Evolutionary conservation across 371 early-diverging fungal species (phyloP), one percentile per base, ranked within the genome.

Genomic region (Racocetra persica): DNA sequence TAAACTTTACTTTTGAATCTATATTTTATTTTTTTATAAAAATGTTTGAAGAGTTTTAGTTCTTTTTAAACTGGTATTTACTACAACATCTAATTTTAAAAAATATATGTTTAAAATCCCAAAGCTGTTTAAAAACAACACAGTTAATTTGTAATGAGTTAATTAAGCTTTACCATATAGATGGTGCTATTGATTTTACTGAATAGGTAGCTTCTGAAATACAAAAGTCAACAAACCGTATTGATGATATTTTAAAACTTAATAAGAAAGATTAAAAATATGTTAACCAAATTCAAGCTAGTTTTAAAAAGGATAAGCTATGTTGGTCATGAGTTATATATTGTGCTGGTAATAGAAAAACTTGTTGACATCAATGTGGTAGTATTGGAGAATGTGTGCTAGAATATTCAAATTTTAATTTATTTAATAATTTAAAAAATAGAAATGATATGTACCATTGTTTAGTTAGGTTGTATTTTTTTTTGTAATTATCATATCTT

Each of bases 281-380:
- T 28, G 18, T 75, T 18, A 41, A 75, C 24, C 22, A 57, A 28
- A 75, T 75, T 73, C 14, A 60, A 59, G 41, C 32, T 32, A 24
- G 51, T 4, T 8, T 65, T 18, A 38, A 65, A 65, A 65, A 65
- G 24, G 22, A 65, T 26, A 24, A 65, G 32, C 32, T 69, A 36
- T 41, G 41, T 73, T 73, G 73, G 13, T 22, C 16, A 16, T 73
- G n/a, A 52, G 28, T 72, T n/a, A 72, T 72, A 52, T 72, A 55
- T 57, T 74, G 74, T 57, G 57, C 28, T 4, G n/a, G 26, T n/a
- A 14, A 74, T 74, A 32, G 59, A 13, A 67, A 67, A 32, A 26
- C 2, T 38, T 67, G 66, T 52, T 20, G 49, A 71, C 22, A 49
- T 71, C 2, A 16, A 57, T 73, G 74, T 73, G 55, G 32, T 55